Evolutionary conservation across 352 stramenopile genomes (phyloP), one percentile per base, ranked within the genome.

Genomic region (Phytopythium boreale): DNA sequence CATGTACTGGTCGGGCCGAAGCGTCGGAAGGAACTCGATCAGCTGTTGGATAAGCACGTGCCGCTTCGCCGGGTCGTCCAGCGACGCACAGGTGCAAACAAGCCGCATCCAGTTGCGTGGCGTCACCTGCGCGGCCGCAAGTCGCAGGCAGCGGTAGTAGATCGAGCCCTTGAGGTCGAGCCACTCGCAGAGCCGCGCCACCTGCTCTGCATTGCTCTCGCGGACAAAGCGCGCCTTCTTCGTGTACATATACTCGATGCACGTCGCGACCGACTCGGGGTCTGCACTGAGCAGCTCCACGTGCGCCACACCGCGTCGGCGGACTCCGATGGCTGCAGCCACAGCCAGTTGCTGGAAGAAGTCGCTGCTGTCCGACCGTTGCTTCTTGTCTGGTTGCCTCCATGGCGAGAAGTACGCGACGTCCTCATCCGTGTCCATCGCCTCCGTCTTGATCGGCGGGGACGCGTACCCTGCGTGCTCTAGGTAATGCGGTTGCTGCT

Each of bases 201-300:
- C 73, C 5, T 77, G 55, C 57, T 70, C 62, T 0, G 77, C 80
- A 34, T 71, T 77, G 22, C 22, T 49, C 11, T 74, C 67, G 29
- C 75, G 41, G 0, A 82, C 52, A 4, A 83, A 66, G 11, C 71
- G 66, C 20, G 79, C 67, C 19, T 75, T 68, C 46, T 75, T 68
- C 4, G 72, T 72, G 65, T 89, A 86, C 26, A 88, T 61, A 52
- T 84, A 92, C 63, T 92, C 83, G 15, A 92, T 61, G 1, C 72
- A 47, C 3, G 70, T 72, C n/a, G 82, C 84, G 1, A 87, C 49
- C 1, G 76, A 78, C 41, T 63, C 72, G n/a, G 81, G 53, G 24
- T 66, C 73, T 1, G 76, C 67, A 6, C 64, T 66, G 19, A 75
- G 36, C 24, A 89, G 66, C 63, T 85, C 66, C 8, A 90, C 73